Percentiles rank a stretch among this genome's conserved stretches.
phyloP scores from a whole-genome alignment of 495 filamentous ascomycete species.

The Bacidia gigantensis region DNA sequence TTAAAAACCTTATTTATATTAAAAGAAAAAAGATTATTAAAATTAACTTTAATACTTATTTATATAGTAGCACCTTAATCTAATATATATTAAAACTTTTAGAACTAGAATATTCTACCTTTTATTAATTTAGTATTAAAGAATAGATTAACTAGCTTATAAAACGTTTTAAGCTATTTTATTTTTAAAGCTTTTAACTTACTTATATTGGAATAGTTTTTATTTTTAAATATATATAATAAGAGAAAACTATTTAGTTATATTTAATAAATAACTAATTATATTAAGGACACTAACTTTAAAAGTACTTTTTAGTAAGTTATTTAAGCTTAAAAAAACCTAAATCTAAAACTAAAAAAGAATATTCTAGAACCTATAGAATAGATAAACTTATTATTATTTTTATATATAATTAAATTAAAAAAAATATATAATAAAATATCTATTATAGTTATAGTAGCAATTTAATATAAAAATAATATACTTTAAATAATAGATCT shows the following conservation, averaged over 20 bases:
- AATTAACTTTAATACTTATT: not conserved
- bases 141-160: no score
- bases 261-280: constrained; percentile 5
- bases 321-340: constrained; percentile 1
- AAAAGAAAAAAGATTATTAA: not conserved
- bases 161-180: no score
- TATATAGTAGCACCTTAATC: not conserved
- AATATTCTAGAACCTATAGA: no score
- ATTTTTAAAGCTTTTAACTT: no score
- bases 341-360: constrained; percentile 6
- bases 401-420: no score
- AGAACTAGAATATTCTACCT: not conserved
- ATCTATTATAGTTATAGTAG: no score
- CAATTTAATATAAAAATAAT: no score
- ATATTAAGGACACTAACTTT: not conserved
- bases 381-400: no score
- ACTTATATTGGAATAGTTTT: not conserved
- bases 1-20: not conserved
- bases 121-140: not conserved
- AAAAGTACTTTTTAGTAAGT: not conserved
- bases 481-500: not conserved
- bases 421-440: no score
- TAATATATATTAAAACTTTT: not conserved
- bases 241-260: not conserved
- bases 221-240: not conserved